phyloP scores from a whole-genome alignment of 257 asterid genomes.

The Jasminum sambac region DNA sequence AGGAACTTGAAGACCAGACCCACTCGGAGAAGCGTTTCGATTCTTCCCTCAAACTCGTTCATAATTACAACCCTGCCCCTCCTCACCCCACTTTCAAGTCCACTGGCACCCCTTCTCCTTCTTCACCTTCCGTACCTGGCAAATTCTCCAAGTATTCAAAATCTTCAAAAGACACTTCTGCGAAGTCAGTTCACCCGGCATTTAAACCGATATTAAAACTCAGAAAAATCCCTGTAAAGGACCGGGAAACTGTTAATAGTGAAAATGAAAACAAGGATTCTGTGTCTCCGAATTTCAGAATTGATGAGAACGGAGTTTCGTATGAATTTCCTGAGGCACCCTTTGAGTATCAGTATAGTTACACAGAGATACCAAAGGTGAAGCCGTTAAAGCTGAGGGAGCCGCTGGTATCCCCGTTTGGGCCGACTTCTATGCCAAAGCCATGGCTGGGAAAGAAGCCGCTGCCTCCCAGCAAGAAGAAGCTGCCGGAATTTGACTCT shows the following conservation, averaged over 20 bases:
- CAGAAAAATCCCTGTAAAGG: conserved; percentile 51
- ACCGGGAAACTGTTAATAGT: conserved; percentile 29
- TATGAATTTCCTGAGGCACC: conserved; percentile 84
- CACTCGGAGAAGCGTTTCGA: conserved; percentile 77
- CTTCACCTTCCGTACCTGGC: conserved; percentile 81
- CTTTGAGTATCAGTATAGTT: conserved; percentile 86
- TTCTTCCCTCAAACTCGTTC: conserved; percentile 63
- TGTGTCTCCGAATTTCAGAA: conserved; percentile 38
- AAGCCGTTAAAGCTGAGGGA: conserved; percentile 80
- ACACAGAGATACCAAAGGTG: conserved; percentile 88
- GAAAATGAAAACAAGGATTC: conserved; percentile 22
- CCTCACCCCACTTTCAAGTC: conserved; percentile 73
- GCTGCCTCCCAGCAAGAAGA: conserved; percentile 71
- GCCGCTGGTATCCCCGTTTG: conserved; percentile 86
- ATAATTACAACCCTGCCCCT: conserved; percentile 74
- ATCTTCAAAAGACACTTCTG: conserved; percentile 2
- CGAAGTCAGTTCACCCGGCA: conserved; percentile 10
- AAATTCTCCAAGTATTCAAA: conserved; percentile 79
- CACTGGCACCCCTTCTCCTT: conserved; percentile 91
- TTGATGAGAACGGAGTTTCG: conserved; percentile 70
- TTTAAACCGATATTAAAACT: conserved; percentile 33
- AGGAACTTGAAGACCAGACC: conserved; percentile 72
- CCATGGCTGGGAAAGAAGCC: conserved; percentile 95
- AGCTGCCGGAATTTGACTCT: conserved; percentile 82
- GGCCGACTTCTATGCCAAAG: conserved; percentile 69